A percentile compares a stretch with the other conserved stretches of the same genome.
Evolutionary conservation across 2,329 filamentous ascomycete genomes (phyloP).

Genomic region (Ambrosiella beaveri): DNA sequence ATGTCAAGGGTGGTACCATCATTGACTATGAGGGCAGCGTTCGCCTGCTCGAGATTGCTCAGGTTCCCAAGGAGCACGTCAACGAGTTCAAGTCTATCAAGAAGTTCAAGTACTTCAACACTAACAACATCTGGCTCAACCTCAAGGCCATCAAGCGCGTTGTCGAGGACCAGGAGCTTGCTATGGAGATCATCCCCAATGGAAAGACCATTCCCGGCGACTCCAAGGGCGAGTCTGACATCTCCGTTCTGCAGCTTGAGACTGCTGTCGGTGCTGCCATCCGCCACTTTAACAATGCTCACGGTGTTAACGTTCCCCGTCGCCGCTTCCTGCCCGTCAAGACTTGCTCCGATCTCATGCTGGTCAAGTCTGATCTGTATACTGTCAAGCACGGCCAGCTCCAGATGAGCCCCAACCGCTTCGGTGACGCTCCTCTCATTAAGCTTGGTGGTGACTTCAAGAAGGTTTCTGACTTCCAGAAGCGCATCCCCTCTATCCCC

Average conservation of each 20-base stretch:
- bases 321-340: conserved; percentile 98
- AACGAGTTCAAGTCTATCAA: conserved; percentile 99
- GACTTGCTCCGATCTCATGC: conserved; percentile 98
- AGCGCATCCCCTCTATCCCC: conserved; percentile 71
- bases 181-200: conserved; percentile 99
- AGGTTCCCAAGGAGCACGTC: conserved; percentile 98
- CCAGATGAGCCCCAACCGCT: conserved; percentile 88
- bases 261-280: conserved; percentile 97
- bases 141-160: conserved; percentile 94
- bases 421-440: conserved; percentile 92
- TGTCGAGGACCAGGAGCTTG: conserved; percentile 93
- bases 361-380: conserved; percentile 99
- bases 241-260: conserved; percentile 95
- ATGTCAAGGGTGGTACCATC: conserved; percentile 99
- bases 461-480: conserved; percentile 96
- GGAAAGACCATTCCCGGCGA: conserved; percentile 96
- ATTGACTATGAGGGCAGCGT: conserved; percentile 98
- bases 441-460: conserved; percentile 99
- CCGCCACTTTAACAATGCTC: conserved; percentile 94
- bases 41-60: conserved; percentile 92
- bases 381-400: conserved; percentile 97
- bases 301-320: conserved; percentile 96
- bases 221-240: conserved; percentile 98
- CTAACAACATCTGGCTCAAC: conserved; percentile 99
- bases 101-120: conserved; percentile 99